Evolutionary conservation across 1,139 yeast genomes (phyloP), one percentile per base, ranked within the genome.

Genomic region (Geotrichum phurueaensis): DNA sequence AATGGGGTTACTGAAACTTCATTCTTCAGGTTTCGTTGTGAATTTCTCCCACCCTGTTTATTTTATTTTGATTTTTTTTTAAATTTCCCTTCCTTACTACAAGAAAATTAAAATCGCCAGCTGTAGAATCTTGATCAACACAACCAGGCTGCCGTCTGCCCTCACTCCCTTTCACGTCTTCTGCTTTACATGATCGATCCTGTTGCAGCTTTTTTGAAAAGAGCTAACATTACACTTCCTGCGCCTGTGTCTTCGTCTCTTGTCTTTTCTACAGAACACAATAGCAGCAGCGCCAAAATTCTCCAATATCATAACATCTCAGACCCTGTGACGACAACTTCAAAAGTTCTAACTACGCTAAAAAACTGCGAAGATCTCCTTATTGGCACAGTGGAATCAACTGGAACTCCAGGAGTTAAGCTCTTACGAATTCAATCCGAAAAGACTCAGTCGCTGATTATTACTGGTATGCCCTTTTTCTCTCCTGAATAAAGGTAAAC

Each of bases 401-500:
- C 47, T 39, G 47, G 47, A 25, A 52, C 56, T 23, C n/a, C 48
- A 13, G 51, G 31, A n/a, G 51, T 57, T 20, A 59, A 59, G 27
- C 57, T 59, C 20, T 50, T 59, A 5, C 36, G 61, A 18, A 52
- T 59, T 13, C 61, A 59, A 33, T 55, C 61, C 3, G 61, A 59
- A 15, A n/a, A 51, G 9, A 51, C 55, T 4, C 58, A 53, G 20
- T 59, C 61, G 27, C 47, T 59, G 13, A 53, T 59, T 31, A 39
- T 59, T 13, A 49, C 61, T n/a, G 58, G 61, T 59, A 48, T 31
- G 56, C 20, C 20, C 20, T 15, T 9, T 23, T 7, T 13, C 20
- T 13, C 25, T 49, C 47, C 20, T 39, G 47, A n/a, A 18, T 2
- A 5, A 15, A n/a, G n/a, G 18, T 15, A 7, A 39, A 33, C 4